Conservation (phyloP, 176 grass and related monocot species). For the Coix lacrymajobi region DNA sequence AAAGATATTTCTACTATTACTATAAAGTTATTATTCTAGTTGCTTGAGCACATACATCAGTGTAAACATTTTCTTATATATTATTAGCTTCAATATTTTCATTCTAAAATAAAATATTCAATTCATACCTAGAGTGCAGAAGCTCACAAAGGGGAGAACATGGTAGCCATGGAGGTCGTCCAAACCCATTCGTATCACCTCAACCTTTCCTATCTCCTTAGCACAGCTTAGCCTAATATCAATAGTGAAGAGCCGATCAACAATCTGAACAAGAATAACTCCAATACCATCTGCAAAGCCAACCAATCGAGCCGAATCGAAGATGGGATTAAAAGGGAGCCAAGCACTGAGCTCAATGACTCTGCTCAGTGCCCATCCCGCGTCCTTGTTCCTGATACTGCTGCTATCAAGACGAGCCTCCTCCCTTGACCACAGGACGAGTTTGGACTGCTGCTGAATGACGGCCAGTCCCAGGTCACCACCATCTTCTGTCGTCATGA, state of each 20-base stretch:
- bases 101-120: too few relatives aligned
- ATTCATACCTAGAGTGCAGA: too few relatives aligned
- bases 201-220: too few relatives aligned
- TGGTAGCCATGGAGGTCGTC: too few relatives aligned
- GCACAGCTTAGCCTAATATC: not conserved
- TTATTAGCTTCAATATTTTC: too few relatives aligned
- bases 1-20: not conserved
- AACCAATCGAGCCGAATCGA: not conserved
- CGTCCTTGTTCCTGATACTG: too few relatives aligned
- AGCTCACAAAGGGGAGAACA: too few relatives aligned
- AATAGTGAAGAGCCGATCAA: not conserved
- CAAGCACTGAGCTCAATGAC: not conserved
- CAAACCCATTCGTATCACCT: too few relatives aligned
- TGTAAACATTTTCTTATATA: too few relatives aligned
- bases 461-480: not conserved
- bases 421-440: not conserved
- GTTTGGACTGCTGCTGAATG: not conserved
- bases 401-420: too few relatives aligned
- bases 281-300: not conserved
- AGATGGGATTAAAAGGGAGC: not conserved
- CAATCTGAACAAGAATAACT: not conserved
- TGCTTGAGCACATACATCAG: too few relatives aligned
- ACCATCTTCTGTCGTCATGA: not conserved
- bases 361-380: not conserved
- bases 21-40: not conserved